phyloP scores from a whole-genome alignment of 441 rosid species.

The Hura crepitans region DNA sequence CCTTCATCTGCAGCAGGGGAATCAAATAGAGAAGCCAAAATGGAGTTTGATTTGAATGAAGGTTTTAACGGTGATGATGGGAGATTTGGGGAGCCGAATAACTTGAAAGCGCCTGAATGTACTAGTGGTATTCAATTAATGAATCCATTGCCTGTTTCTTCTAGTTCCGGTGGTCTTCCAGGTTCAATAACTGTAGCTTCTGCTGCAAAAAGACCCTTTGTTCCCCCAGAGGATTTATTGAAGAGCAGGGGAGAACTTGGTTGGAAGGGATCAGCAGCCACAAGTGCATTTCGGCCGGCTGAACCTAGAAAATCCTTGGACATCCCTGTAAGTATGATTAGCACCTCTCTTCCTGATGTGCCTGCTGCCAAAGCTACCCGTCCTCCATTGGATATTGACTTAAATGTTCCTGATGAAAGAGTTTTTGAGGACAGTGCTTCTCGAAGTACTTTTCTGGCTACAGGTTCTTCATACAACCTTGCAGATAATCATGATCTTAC shows the following conservation, averaged over 20 bases:
- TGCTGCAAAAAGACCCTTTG: conserved; percentile 86
- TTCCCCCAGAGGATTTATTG: conserved; percentile 69
- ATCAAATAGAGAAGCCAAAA: conserved; percentile 50
- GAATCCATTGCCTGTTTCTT: conserved; percentile 43
- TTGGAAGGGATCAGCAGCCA: conserved; percentile 99
- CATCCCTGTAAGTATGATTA: conserved; percentile 27
- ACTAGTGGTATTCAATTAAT: conserved; percentile 40
- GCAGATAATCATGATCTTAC: conserved; percentile 28
- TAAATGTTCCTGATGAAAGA: conserved; percentile 82
- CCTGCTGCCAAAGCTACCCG: conserved; percentile 46
- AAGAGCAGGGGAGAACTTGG: conserved; percentile 67
- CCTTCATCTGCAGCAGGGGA: conserved; percentile 33
- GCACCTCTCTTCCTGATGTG: conserved; percentile 37
- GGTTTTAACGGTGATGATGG: conserved; percentile 65
- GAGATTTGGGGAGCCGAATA: conserved; percentile 38
- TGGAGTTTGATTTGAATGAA: conserved; percentile 84
- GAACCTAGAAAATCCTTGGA: conserved; percentile 74
- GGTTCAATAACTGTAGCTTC: conserved; percentile 80
- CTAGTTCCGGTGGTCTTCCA: conserved; percentile 45
- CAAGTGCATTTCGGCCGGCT: conserved; percentile 98
- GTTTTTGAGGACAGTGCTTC: conserved; percentile 62
- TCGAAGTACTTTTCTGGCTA: conserved; percentile 35
- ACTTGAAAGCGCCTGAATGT: conserved; percentile 32
- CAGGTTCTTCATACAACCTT: conserved; percentile 29
- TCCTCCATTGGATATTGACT: conserved; percentile 64